phyloP scores from a whole-genome alignment of 495 filamentous ascomycete genomes.

The Clavariopsis aquatica region DNA sequence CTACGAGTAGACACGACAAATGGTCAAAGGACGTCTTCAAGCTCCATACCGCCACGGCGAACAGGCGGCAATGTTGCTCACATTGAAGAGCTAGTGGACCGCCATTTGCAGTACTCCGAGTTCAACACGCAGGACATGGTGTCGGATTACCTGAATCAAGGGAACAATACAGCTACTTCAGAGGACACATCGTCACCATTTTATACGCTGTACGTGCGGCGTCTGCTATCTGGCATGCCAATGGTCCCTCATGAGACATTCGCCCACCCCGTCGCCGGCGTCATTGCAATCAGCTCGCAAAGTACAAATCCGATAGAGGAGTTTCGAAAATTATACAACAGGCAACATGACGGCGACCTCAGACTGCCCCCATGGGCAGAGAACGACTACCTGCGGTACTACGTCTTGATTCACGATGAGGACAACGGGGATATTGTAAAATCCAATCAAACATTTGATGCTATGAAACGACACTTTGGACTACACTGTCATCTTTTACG shows the following conservation, averaged over 20 bases:
- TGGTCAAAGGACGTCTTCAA: constrained; percentile 26
- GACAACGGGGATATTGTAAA: constrained; percentile 88
- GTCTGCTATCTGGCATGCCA: constrained; percentile 75
- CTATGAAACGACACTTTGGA: constrained; percentile 97
- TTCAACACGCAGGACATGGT: constrained; percentile 35
- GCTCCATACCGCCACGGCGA: constrained; percentile 28
- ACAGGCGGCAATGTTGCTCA: constrained; percentile 55
- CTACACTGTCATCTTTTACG: constrained; percentile 91
- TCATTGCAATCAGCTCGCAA: constrained; percentile 90
- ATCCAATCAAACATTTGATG: constrained; percentile 84
- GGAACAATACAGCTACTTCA: constrained; percentile 18
- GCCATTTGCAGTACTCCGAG: constrained; percentile 53
- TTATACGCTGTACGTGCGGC: constrained; percentile 77
- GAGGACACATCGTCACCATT: constrained; percentile 59
- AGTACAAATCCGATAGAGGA: constrained; percentile 79
- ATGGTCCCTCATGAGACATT: constrained; percentile 87
- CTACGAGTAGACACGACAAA: constrained; percentile 34
- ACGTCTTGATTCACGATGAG: constrained; percentile 96
- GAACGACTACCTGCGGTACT: constrained; percentile 88
- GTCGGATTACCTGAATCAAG: constrained; percentile 45
- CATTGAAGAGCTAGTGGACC: constrained; percentile 62
- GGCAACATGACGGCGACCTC: constrained; percentile 68
- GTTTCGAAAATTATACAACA: constrained; percentile 74
- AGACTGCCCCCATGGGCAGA: constrained; percentile 79
- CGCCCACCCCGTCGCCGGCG: constrained; percentile 89